phyloP scores from a whole-genome alignment of 371 early-diverging fungal species.

The Mucor mucedo region DNA sequence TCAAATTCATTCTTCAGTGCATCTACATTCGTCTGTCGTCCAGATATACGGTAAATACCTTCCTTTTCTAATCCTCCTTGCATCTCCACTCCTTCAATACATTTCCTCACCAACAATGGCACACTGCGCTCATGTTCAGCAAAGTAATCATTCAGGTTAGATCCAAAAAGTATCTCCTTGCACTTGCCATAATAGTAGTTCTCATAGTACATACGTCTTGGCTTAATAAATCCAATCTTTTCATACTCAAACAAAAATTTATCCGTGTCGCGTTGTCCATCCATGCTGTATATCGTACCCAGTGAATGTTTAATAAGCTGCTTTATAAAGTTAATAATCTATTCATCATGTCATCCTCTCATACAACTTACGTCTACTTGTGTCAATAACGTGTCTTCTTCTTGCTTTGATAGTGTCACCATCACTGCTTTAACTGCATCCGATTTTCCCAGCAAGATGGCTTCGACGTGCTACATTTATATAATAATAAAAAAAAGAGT shows the following conservation, averaged over 20 bases:
- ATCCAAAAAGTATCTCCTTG: slow-evolving; percentile 63
- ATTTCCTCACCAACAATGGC: slow-evolving; percentile 55
- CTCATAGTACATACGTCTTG: slow-evolving; percentile 54
- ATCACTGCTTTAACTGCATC: slow-evolving; percentile 41
- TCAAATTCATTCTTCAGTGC: slow-evolving; percentile 60
- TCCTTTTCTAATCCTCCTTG: slow-evolving; percentile 60
- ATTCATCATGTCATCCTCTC: background rate
- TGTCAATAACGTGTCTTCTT: slow-evolving; percentile 36
- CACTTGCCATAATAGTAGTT: slow-evolving; percentile 48
- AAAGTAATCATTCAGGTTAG: slow-evolving; percentile 42
- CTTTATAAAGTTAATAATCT: background rate
- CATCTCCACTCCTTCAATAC: slow-evolving; percentile 54
- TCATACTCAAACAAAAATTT: slow-evolving; percentile 46
- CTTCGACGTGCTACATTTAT: slow-evolving; percentile 50
- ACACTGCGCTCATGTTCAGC: slow-evolving; percentile 43
- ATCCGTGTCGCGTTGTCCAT: slow-evolving; percentile 35
- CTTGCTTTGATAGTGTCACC: slow-evolving; percentile 44
- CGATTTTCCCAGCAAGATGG: slow-evolving; percentile 48
- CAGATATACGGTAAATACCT: slow-evolving; percentile 67
- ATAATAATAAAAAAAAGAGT: background rate
- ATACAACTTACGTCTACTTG: slow-evolving; percentile 34
- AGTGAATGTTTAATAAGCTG: slow-evolving; percentile 29
- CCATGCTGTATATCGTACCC: slow-evolving; percentile 33
- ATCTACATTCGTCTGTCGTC: slow-evolving; percentile 56
- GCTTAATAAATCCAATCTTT: slow-evolving; percentile 44